Base-by-base conservation (phyloP, 108 stramenopile genomes). In the Pseudonitzschia multiseries region DNA sequence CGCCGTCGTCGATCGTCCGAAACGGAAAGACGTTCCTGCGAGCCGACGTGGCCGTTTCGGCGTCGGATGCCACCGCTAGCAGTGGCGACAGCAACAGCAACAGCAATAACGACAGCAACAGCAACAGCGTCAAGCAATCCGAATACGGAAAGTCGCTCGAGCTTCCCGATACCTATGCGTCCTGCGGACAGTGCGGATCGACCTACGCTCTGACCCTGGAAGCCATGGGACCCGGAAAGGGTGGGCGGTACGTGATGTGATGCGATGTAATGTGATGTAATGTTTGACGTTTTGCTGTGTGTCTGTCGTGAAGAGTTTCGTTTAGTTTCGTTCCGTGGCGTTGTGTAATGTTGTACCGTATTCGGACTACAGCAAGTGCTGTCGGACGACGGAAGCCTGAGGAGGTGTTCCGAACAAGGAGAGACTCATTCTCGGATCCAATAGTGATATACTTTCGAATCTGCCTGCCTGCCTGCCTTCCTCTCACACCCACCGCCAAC, bases 141-240 rank as follows among this genome's bases (percentile, higher is more conserved):
- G 71, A 81, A 13, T 76, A 69, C 31, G 75, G 80, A 5, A n/a
- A 71, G 36, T 57, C 70, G 6, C 22, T 71, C 27, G 80, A 75
- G 42, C 18, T 76, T 10, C 72, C 81, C 53, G 41, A 28, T 4
- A 80, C 86, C 0, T 87, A 85, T 75, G 87, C 76, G 21, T 71
- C 82, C 15, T 93, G 92, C 68, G 92, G 92, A 21, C 73, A 73
- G 36, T 93, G 92, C 69, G 76, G 83, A 69, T 77, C 79, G 8
- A 46, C 78, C n/a, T 93, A 79, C 80, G 86, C 86, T 3, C 72
- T 93, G 36, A 73, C 72, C 10, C 78, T 71, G 65, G 76, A 71
- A 28, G 92, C 89, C 69, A 74, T 93, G 69, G 91, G 91, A 0
- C 57, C 68, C 26, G 87, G 87, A 15, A 85, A 80, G 28, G 89